Evolutionary conservation across 2,329 filamentous ascomycete genomes (phyloP).

Genomic region (Torrubiellomyces zombiae): DNA sequence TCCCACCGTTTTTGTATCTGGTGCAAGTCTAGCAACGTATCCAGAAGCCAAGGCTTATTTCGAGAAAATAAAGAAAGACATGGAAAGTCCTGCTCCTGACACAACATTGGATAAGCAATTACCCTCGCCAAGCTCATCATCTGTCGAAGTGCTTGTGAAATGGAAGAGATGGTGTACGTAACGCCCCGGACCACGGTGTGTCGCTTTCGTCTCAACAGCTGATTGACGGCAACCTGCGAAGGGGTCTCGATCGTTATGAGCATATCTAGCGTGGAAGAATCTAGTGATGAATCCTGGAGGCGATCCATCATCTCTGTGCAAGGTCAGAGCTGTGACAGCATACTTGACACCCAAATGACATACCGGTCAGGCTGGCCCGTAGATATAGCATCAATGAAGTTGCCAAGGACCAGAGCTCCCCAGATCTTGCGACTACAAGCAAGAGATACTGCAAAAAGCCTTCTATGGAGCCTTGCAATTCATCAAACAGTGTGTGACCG

Average conservation of each 20-base stretch:
- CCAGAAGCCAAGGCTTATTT: conserved; percentile 31
- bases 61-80: conserved; percentile 20
- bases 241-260: conserved; percentile 19
- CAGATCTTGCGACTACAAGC: conserved; percentile 24
- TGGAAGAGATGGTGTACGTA: conserved; percentile 22
- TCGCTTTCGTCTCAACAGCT: conserved; percentile 14
- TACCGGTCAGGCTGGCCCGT: conserved; percentile 29
- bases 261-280: conserved; percentile 12
- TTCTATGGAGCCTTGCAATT: conserved; percentile 33
- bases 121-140: conserved; percentile 26
- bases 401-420: conserved; percentile 30
- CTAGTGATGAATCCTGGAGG: conserved; percentile 15
- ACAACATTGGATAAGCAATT: conserved; percentile 22
- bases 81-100: conserved; percentile 15
- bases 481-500: conserved; percentile 30
- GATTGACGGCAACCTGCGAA: conserved; percentile 18
- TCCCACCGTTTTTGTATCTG: conserved; percentile 22
- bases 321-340: conserved; percentile 5
- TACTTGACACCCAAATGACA: conserved; percentile 7
- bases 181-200: conserved; percentile 11
- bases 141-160: conserved; percentile 29
- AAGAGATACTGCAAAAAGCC: conserved; percentile 33
- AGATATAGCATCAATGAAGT: conserved; percentile 29
- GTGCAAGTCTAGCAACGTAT: conserved; percentile 27
- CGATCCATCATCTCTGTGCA: conserved; percentile 15